Conservation (phyloP, 495 filamentous ascomycete species). For the Clohesyomyces aquaticus region DNA sequence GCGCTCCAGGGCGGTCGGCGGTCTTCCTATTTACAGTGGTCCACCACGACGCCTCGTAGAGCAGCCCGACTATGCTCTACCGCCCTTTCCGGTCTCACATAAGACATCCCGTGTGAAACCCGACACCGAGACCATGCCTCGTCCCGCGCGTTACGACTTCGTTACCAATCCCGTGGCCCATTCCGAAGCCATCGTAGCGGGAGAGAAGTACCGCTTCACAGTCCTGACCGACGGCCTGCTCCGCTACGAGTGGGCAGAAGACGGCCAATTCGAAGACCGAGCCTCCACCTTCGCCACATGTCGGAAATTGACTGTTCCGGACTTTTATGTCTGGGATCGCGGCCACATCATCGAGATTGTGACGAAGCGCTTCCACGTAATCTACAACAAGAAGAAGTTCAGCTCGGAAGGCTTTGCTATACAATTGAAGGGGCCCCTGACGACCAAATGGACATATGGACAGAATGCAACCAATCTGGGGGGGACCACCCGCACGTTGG, state of each 20-base stretch:
- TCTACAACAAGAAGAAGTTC: slow-evolving; percentile 58
- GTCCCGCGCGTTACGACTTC: slow-evolving; percentile 51
- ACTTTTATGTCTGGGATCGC: slow-evolving; percentile 51
- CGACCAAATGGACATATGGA: slow-evolving; percentile 54
- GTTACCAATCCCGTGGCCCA: slow-evolving; percentile 52
- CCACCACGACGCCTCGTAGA: slow-evolving; percentile 14
- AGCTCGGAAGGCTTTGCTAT: slow-evolving; percentile 51
- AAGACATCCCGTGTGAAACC: slow-evolving; percentile 1
- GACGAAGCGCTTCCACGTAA: slow-evolving; percentile 56
- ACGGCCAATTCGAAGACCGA: slow-evolving; percentile 61
- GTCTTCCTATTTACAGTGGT: slow-evolving; percentile 24
- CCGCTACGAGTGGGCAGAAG: slow-evolving; percentile 62
- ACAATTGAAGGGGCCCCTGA: slow-evolving; percentile 45
- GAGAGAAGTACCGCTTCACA: slow-evolving; percentile 59
- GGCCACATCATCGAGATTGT: slow-evolving; percentile 53
- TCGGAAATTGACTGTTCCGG: slow-evolving; percentile 53
- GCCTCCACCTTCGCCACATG: slow-evolving; percentile 61
- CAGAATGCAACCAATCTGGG: slow-evolving; percentile 49
- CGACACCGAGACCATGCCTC: slow-evolving; percentile 24
- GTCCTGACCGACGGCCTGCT: slow-evolving; percentile 56
- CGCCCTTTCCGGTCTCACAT: slow-evolving; percentile 1
- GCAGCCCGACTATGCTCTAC: slow-evolving; percentile 11
- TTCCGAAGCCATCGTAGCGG: slow-evolving; percentile 53
- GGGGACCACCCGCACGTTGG: slow-evolving; percentile 58
- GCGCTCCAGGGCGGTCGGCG: slow-evolving; percentile 8